Evolutionary conservation across 768 basidiomycete genomes (phyloP).

Genomic region (Podaxis sp.): DNA sequence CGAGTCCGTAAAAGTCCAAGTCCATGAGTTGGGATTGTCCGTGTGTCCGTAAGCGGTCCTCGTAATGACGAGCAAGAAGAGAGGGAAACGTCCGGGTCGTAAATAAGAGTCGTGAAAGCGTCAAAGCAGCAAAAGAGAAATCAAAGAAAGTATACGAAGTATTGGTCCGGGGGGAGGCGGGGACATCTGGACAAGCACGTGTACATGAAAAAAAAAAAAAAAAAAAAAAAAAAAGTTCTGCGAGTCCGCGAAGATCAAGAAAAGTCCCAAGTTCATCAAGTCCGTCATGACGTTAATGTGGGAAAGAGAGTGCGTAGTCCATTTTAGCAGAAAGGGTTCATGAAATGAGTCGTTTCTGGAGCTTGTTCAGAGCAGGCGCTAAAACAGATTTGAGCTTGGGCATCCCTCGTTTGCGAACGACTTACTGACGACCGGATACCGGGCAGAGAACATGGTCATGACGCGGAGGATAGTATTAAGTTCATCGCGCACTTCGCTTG

Average conservation of each 20-base stretch:
- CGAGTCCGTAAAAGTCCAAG: slow-evolving; percentile 7
- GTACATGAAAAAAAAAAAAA: background rate
- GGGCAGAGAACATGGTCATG: slow-evolving; percentile 54
- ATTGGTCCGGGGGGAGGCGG: background rate
- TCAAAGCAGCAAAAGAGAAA: background rate
- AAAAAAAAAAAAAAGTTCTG: slow-evolving; percentile 3
- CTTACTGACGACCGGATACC: slow-evolving; percentile 56
- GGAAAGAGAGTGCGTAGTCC: slow-evolving; percentile 13
- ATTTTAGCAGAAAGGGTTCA: slow-evolving; percentile 9
- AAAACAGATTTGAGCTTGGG: background rate
- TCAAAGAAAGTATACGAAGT: background rate
- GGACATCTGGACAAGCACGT: background rate
- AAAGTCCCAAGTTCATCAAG: slow-evolving; percentile 4
- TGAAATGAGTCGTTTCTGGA: slow-evolving; percentile 37
- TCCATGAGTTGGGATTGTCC: slow-evolving; percentile 1
- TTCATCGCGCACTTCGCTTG: slow-evolving; percentile 56
- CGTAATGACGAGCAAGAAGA: slow-evolving; percentile 5
- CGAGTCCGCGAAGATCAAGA: slow-evolving; percentile 6
- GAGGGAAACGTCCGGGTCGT: background rate
- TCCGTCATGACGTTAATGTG: slow-evolving; percentile 13
- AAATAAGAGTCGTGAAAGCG: slow-evolving; percentile 4
- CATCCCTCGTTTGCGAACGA: background rate
- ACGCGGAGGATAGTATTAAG: slow-evolving; percentile 58
- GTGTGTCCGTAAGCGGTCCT: slow-evolving; percentile 1
- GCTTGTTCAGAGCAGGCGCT: slow-evolving; percentile 35